These are phyloP conservation scores for Bipolaris zeicola DNA, from an alignment of 2,329 filamentous ascomycete species.

Conservation along the genomic window DNA sequence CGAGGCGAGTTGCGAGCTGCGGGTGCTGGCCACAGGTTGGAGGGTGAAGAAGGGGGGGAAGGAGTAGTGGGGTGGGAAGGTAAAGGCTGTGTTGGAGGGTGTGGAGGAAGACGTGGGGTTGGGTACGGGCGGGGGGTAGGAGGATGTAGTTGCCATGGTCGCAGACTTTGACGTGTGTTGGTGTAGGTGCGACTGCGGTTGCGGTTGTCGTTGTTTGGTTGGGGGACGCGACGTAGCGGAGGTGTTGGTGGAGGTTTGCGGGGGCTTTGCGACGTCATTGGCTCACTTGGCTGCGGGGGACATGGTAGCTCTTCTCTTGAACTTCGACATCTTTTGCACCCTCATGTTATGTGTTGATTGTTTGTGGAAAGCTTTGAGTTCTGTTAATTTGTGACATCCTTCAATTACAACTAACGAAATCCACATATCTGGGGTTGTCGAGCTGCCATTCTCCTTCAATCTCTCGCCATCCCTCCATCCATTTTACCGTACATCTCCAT, in stretches of 20 bases:
- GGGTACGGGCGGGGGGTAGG: slow-evolving; percentile 12
- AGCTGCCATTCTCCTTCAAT: too few species aligned
- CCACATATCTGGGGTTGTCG: too few species aligned
- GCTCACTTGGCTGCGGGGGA: slow-evolving; percentile 10
- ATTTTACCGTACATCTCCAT: too few species aligned
- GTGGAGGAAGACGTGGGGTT: slow-evolving; percentile 15
- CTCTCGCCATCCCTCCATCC: too few species aligned
- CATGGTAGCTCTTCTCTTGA: neutral
- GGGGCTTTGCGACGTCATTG: slow-evolving; percentile 28
- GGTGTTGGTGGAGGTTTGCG: slow-evolving; percentile 18
- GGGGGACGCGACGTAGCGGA: neutral
- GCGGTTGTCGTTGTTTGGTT: neutral
- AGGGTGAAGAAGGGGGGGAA: slow-evolving; percentile 88
- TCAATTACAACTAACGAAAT: too few species aligned
- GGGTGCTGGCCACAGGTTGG: slow-evolving; percentile 75
- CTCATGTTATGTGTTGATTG: too few species aligned
- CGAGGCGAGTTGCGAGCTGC: slow-evolving; percentile 76
- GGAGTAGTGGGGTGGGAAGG: slow-evolving; percentile 62
- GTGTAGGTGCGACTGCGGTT: neutral
- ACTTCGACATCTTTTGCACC: neutral
- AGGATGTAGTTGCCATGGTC: slow-evolving; percentile 22
- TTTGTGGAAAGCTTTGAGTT: too few species aligned
- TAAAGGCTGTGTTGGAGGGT: slow-evolving; percentile 35
- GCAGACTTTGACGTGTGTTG: too few species aligned
- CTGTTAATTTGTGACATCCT: too few species aligned